Conservation (phyloP, 2,329 filamentous ascomycete genomes). For the Claviceps humidiphila region DNA sequence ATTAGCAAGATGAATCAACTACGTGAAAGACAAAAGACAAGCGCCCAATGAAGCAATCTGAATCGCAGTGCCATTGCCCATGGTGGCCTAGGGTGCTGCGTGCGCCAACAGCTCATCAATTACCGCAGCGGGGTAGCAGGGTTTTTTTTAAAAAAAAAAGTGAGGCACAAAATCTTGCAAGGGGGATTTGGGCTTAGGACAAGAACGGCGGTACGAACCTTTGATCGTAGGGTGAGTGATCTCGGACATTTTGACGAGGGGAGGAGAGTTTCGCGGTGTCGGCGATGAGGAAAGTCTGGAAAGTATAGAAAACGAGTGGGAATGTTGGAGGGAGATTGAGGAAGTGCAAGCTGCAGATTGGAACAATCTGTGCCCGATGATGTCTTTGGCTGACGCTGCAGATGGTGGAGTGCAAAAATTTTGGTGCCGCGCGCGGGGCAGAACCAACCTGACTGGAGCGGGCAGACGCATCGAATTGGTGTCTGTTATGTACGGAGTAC, state of each 20-base stretch:
- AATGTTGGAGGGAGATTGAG: background rate
- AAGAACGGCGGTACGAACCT: slow-evolving; percentile 24
- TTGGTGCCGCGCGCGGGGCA: slow-evolving; percentile 2
- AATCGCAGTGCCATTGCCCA: background rate
- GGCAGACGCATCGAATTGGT: background rate
- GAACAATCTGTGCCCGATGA: slow-evolving; percentile 2
- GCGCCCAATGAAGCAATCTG: background rate
- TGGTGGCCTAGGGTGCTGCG: background rate
- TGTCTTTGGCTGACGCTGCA: slow-evolving; percentile 1
- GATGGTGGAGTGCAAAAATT: slow-evolving; percentile 3
- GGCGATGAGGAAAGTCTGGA: background rate
- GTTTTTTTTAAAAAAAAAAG: background rate
- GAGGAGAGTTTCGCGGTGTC: slow-evolving; percentile 6
- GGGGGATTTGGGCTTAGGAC: background rate
- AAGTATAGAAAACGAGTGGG: slow-evolving; percentile 1
- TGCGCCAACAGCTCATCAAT: background rate
- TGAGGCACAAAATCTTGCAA: background rate
- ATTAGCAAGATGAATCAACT: background rate
- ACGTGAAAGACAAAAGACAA: background rate
- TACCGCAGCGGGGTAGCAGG: slow-evolving; percentile 1
- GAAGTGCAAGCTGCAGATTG: background rate
- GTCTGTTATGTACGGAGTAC: background rate
- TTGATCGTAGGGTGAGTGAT: slow-evolving; percentile 67
- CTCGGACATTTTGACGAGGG: slow-evolving; percentile 41
- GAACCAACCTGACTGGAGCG: background rate